Evolutionary conservation across 2,329 filamentous ascomycete species (phyloP), one percentile per base, ranked within the genome.

Genomic region (Mariannaea sp.): DNA sequence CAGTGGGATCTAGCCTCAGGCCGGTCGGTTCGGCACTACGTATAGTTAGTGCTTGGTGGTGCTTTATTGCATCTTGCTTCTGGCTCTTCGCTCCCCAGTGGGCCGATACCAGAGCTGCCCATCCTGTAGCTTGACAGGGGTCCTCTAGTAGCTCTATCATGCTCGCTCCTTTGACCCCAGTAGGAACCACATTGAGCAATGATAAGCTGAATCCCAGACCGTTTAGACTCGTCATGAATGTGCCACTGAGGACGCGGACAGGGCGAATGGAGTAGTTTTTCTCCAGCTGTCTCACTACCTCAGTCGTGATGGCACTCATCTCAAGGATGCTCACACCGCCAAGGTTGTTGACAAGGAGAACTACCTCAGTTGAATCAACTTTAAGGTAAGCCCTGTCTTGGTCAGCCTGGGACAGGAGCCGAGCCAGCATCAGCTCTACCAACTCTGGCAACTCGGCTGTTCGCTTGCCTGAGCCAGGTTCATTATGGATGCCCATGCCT

Each of bases 161-260:
- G 8, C 5, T 24, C 22, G 22, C 22, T 24, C 22, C 22, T 24
- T 24, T 24, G 8, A 24, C 22, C 22, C 22, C 22, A 24, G 22
- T 24, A 24, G 22, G 22, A 6, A 26, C 26, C 8, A 41, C 19
- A 7, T 56, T 53, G 5, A 58, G 27, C 12, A 56, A 66, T 4
- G 85, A 86, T 51, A 89, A 81, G 57, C 84, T 88, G 73, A 90
- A 90, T 4, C 87, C 87, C 6, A 87, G 75, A 1, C 85, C 86
- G 59, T 90, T 89, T 57, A 90, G 70, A 58, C 85, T 88, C n/a
- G 87, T 89, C 79, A 89, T 85, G 72, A 85, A 90, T 0, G 85
- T 88, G 14, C 53, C 60, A 22, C 53, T 55, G 5, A 58, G 51
- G 10, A 64, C 38, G 2, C 61, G 42, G 9, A 49, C 86, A 84